Conservation (phyloP, 2,329 filamentous ascomycete genomes). For the Dactylonectria estremocensis region DNA sequence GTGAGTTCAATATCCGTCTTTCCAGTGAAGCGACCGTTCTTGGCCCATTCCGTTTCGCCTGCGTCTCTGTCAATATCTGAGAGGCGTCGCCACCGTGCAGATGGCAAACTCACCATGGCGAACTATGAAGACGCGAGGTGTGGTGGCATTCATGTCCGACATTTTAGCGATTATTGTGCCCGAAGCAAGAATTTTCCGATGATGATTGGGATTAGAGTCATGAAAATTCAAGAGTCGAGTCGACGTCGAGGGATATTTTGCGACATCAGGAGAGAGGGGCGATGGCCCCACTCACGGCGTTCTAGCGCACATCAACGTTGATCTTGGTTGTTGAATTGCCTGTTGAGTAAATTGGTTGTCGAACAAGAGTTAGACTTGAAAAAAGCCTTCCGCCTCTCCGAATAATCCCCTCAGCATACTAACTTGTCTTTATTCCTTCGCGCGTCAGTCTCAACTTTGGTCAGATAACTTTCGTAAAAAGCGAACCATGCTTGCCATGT, state of each 20-base stretch:
- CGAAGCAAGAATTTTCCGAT: not conserved
- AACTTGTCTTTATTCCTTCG: too few species aligned
- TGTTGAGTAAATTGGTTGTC: too few species aligned
- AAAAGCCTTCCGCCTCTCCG: too few species aligned
- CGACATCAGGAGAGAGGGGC: not conserved
- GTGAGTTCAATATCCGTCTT: constrained; percentile 28
- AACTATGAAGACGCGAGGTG: constrained; percentile 8
- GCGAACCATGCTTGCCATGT: too few species aligned
- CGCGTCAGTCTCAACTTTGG: too few species aligned
- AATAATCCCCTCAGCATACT: too few species aligned
- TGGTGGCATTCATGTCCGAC: not conserved
- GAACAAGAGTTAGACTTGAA: too few species aligned
- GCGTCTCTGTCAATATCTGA: not conserved
- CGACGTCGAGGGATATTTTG: constrained; percentile 2
- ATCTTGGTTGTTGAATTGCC: not conserved
- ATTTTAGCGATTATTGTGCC: not conserved
- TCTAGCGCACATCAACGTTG: not conserved
- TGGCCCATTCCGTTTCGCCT: constrained; percentile 23
- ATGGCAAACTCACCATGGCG: constrained; percentile 8
- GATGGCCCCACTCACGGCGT: not conserved
- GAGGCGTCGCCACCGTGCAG: not conserved
- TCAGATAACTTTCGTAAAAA: too few species aligned
- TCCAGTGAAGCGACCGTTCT: constrained; percentile 12
- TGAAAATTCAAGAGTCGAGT: too few species aligned
- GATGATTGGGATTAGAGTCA: too few species aligned